Evolutionary conservation across 179 eudicot species (phyloP).

Genomic region (Gypsophila paniculata): DNA sequence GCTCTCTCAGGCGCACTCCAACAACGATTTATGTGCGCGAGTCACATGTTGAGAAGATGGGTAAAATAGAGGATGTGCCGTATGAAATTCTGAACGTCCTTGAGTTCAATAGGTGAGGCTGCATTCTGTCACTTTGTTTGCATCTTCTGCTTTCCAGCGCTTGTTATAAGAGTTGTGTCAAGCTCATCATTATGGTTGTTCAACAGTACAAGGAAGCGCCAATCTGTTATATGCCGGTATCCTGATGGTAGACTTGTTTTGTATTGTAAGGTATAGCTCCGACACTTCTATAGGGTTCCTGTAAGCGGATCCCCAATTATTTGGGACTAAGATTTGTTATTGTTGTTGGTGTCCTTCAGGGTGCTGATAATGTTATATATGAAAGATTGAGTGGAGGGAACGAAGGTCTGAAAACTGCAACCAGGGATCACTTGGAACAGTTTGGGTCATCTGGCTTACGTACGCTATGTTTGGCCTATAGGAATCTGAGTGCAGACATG

Average conservation of each 20-base stretch:
- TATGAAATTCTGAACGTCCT: conserved; percentile 94
- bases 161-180: conserved; percentile 1
- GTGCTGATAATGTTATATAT: conserved; percentile 93
- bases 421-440: conserved; percentile 87
- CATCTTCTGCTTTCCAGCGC: background rate
- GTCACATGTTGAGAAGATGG: conserved; percentile 90
- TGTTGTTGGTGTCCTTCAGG: conserved; percentile 41
- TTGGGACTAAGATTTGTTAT: conserved; percentile 1
- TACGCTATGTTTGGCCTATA: conserved; percentile 88
- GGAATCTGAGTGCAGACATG: conserved; percentile 49
- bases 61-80: conserved; percentile 64
- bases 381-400: conserved; percentile 70
- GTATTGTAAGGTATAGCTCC: conserved; percentile 77
- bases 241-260: conserved; percentile 90
- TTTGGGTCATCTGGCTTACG: conserved; percentile 95
- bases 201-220: conserved; percentile 88
- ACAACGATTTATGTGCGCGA: conserved; percentile 90
- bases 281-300: background rate
- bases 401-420: conserved; percentile 52
- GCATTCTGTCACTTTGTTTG: conserved; percentile 12
- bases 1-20: conserved; percentile 75
- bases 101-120: conserved; percentile 83
- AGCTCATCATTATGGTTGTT: conserved; percentile 24
- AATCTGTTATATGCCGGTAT: conserved; percentile 90
- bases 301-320: background rate